Evolutionary conservation across 75 land plant genomes (phyloP).

Genomic region (Azolla pinnata): DNA sequence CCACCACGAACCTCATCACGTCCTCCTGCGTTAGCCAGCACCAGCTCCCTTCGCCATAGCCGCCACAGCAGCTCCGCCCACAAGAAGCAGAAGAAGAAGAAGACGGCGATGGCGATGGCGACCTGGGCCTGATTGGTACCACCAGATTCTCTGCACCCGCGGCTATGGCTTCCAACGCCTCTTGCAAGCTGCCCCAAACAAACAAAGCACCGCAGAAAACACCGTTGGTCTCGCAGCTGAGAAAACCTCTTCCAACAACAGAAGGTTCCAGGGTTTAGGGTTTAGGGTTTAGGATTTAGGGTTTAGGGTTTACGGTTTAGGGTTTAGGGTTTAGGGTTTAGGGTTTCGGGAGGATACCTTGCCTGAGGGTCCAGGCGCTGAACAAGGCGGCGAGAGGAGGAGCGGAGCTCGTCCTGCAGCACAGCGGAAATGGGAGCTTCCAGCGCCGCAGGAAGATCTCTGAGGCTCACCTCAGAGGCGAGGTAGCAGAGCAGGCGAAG

Average conservation of each 20-base stretch:
- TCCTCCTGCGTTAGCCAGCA: conserved; percentile 83
- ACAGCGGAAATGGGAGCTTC: conserved; percentile 37
- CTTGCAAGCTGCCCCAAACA: conserved; percentile 62
- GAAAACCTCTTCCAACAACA: no score
- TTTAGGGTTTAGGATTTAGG: no score
- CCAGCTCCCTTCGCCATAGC: conserved; percentile 43
- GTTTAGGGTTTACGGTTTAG: no score
- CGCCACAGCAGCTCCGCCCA: conserved; percentile 5
- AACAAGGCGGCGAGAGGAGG: conserved; percentile 13
- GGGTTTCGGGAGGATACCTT: no score
- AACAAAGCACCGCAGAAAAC: no score
- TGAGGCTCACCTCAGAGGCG: conserved; percentile 36
- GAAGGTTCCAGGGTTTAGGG: no score
- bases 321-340: no score
- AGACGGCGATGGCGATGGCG: no score
- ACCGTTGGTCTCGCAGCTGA: no score
- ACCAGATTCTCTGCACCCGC: conserved; percentile 63
- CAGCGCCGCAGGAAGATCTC: conserved; percentile 41
- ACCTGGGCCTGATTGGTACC: conserved; percentile 47
- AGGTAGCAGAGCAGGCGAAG: conserved; percentile 62
- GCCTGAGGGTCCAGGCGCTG: conserved; percentile 48
- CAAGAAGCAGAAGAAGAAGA: no score
- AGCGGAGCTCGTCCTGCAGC: conserved; percentile 21
- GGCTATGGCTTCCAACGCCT: conserved; percentile 49
- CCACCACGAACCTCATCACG: conserved; percentile 53